These are phyloP conservation scores for Hansenula sp. DNA, from an alignment of 1,139 yeast species.

Conservation along the genomic window DNA sequence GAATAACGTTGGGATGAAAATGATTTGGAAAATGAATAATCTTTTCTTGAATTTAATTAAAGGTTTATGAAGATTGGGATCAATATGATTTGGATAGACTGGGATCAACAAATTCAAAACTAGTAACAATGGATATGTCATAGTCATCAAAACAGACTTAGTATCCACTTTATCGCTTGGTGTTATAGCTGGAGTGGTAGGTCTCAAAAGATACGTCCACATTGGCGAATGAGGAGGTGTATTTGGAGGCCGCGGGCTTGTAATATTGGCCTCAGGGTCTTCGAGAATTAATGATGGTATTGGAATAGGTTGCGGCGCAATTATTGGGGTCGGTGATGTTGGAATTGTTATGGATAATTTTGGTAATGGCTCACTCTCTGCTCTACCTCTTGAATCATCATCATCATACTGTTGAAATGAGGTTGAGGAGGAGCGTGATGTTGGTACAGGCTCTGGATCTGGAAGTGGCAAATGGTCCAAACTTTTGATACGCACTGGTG, in stretches of 20 bases:
- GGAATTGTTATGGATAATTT: neutral
- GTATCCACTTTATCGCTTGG: neutral
- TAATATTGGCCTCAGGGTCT: too few species aligned
- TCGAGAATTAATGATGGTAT: neutral
- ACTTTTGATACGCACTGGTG: too few species aligned
- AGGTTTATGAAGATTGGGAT: neutral
- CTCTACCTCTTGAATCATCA: neutral
- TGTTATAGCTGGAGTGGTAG: neutral
- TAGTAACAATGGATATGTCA: conserved; percentile 9
- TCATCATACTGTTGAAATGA: too few species aligned
- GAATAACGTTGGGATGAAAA: conserved; percentile 6
- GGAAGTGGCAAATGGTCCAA: neutral
- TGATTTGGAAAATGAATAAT: conserved; percentile 9
- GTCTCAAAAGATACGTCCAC: neutral
- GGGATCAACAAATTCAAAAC: conserved; percentile 14
- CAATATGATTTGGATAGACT: conserved; percentile 7
- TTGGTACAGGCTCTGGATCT: neutral
- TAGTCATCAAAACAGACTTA: neutral
- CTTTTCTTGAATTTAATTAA: conserved; percentile 5
- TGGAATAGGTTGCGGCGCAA: neutral
- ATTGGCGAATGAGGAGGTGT: neutral
- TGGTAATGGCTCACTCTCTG: neutral
- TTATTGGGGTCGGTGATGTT: neutral
- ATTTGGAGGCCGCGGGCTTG: too few species aligned
- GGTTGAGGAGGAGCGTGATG: neutral